phyloP scores from a whole-genome alignment of 495 filamentous ascomycete species.

The Pyrenula massariospora region DNA sequence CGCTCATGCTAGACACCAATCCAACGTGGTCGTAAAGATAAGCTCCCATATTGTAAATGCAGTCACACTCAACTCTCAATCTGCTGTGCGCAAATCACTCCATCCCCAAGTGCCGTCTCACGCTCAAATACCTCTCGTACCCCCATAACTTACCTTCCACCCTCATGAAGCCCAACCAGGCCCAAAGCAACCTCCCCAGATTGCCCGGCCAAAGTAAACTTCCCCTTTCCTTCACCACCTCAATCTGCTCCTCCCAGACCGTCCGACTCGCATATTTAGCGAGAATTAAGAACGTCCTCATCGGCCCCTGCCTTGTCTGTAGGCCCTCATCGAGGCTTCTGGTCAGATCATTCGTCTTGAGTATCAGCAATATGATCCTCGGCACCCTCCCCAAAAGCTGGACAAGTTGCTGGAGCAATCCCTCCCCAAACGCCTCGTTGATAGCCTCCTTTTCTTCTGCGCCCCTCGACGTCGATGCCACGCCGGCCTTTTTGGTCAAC shows the following conservation, averaged over 20 bases:
- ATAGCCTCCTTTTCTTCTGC: conserved; percentile 71
- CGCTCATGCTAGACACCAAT: no score
- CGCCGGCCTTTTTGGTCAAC: conserved; percentile 43
- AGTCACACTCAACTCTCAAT: no score
- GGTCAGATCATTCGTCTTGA: conserved; percentile 97
- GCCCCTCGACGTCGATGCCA: conserved; percentile 49
- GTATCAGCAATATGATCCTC: conserved; percentile 80
- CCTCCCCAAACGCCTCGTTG: conserved; percentile 69
- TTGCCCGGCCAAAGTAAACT: conserved; percentile 44
- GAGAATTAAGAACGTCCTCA: conserved; percentile 84
- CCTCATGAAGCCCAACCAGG: conserved; percentile 46
- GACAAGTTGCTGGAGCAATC: conserved; percentile 76
- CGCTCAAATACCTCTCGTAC: conserved; percentile 42
- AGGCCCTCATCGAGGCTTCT: conserved; percentile 89
- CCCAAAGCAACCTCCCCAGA: conserved; percentile 39
- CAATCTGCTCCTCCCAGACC: conserved; percentile 79
- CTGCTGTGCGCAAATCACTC: conserved; percentile 1
- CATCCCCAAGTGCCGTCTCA: conserved; percentile 29
- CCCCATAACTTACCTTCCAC: conserved; percentile 51
- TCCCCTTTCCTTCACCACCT: conserved; percentile 48
- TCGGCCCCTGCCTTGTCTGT: conserved; percentile 77
- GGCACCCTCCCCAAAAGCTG: conserved; percentile 84
- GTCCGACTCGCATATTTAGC: conserved; percentile 84
- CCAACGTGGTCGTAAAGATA: no score
- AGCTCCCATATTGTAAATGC: no score